Evolutionary conservation across 208 protist genomes (phyloP), one percentile per base, ranked within the genome.

Genomic region (Crithidia mellificae): DNA sequence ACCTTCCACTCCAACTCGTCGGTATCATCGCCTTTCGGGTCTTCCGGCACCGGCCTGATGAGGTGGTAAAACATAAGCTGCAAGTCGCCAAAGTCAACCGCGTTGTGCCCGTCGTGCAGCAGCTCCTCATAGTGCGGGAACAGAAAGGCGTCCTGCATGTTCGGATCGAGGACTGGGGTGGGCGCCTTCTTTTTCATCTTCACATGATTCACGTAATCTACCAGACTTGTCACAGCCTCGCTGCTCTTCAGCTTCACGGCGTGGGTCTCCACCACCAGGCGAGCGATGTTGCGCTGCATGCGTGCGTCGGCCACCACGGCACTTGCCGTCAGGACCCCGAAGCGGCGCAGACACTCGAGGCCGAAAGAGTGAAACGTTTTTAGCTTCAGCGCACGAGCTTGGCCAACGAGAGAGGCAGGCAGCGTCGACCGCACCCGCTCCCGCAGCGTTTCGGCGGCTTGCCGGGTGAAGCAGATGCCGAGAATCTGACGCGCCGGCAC

Each of bases 351-450:
- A 65, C 84, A 91, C 65, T 93, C 82, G 6, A 94, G 63, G 0
- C 88, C 88, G 75, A 96, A 94, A 24, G 88, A 77, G 55, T 96
- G 91, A 25, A 96, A 77, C 4, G 91, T 96, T 49, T 92, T 87
- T 5, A 96, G 76, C 66, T 92, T 94, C 62, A 96, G 41, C 2
- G 25, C 19, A 32, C 64, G 66, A 6, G 69, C 76, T 0, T 72
- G 56, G 22, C 41, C 9, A 15, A 54, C 34, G 46, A 85, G 59
- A 2, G 36, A 29, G 0, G 54, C 58, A 4, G 84, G 78, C 20
- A 93, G 68, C 1, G 85, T 61, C 8, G 77, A 24, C 20, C 57
- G 59, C 19, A 96, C 86, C 17, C 91, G 84, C 47, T 76, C 65
- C 19, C 88, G 88, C 39, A 96, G 80, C 46, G 80, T 78, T 46